A percentile compares a stretch with the other conserved stretches of the same genome.
These are phyloP conservation scores for Tubosaeta brunneosetosa DNA, from an alignment of 768 basidiomycete genomes.

Conservation along the genomic window DNA sequence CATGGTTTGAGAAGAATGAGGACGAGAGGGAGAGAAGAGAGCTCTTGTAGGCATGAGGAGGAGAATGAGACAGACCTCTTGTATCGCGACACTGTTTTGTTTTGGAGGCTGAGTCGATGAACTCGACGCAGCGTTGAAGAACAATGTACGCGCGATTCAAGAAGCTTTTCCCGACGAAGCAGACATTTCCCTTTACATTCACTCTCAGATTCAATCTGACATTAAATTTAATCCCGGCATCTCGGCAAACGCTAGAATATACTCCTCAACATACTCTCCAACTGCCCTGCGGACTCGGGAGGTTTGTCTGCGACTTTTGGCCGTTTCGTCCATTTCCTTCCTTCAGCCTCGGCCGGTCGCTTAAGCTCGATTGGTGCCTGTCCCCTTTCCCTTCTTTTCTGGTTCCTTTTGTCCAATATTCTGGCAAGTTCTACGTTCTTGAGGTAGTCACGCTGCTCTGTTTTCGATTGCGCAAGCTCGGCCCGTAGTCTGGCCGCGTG, in stretches of 20 bases:
- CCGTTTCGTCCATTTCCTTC: slow-evolving; percentile 12
- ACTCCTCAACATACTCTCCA: slow-evolving; percentile 45
- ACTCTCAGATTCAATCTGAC: slow-evolving; percentile 24
- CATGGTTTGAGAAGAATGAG: slow-evolving; percentile 34
- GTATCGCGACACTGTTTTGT: slow-evolving; percentile 44
- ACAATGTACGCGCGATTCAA: slow-evolving; percentile 63
- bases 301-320: slow-evolving; percentile 4
- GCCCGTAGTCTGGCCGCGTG: slow-evolving; percentile 87
- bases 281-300: slow-evolving; percentile 19
- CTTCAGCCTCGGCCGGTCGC: slow-evolving; percentile 12
- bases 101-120: slow-evolving; percentile 30
- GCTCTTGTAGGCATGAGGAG: slow-evolving; percentile 71
- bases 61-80: slow-evolving; percentile 85
- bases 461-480: slow-evolving; percentile 80
- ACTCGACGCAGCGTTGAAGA: slow-evolving; percentile 36
- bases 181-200: slow-evolving; percentile 16
- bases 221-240: slow-evolving; percentile 10
- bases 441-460: slow-evolving; percentile 90
- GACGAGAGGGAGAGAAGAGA: slow-evolving; percentile 55
- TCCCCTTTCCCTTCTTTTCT: slow-evolving; percentile 57
- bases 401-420: slow-evolving; percentile 75
- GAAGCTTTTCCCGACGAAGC: slow-evolving; percentile 12
- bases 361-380: slow-evolving; percentile 39
- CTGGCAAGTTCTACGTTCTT: slow-evolving; percentile 91
- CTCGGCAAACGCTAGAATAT: slow-evolving; percentile 41